A percentile compares a stretch with the other conserved stretches of the same genome.
phyloP scores from a whole-genome alignment of 202 grass and related monocot species.

The Elaeis oleifera region DNA sequence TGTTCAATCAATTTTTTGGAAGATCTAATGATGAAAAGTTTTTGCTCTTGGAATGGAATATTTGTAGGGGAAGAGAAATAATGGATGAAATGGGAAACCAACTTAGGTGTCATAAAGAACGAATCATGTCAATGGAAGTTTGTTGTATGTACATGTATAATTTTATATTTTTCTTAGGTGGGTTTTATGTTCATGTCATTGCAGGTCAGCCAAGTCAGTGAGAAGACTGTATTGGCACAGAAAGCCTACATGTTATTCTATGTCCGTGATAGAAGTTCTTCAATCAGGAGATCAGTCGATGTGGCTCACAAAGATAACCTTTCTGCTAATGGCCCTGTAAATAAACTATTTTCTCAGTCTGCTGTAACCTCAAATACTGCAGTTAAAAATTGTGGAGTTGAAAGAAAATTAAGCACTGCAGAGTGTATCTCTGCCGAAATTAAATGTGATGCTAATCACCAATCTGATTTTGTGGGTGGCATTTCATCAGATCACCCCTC shows the following conservation, averaged over 20 bases:
- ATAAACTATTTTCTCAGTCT: slow-evolving; percentile 34
- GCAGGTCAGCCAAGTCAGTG: slow-evolving; percentile 88
- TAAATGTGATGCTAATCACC: slow-evolving; percentile 13
- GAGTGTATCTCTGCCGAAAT: slow-evolving; percentile 9
- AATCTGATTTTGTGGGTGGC: slow-evolving; percentile 7
- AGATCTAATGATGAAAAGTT: no score
- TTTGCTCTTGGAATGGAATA: no score
- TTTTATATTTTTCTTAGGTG: slow-evolving; percentile 3
- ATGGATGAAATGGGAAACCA: no score
- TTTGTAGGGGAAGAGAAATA: no score
- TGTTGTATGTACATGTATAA: no score
- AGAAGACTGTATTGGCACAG: slow-evolving; percentile 71
- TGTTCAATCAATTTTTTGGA: no score
- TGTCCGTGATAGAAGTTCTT: slow-evolving; percentile 58
- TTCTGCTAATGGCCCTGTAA: slow-evolving; percentile 29
- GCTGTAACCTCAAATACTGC: slow-evolving; percentile 29
- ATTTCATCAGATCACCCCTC: slow-evolving; percentile 1
- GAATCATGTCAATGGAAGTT: no score
- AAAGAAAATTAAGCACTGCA: slow-evolving; percentile 15
- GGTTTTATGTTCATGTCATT: slow-evolving; percentile 16
- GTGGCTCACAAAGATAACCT: slow-evolving; percentile 31
- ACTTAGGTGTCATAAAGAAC: no score
- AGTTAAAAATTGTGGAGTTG: slow-evolving; percentile 16
- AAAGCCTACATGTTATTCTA: slow-evolving; percentile 99
- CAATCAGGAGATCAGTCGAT: slow-evolving; percentile 24